Conservation (phyloP, 768 basidiomycete genomes). For the Leccinum barrowsii region DNA sequence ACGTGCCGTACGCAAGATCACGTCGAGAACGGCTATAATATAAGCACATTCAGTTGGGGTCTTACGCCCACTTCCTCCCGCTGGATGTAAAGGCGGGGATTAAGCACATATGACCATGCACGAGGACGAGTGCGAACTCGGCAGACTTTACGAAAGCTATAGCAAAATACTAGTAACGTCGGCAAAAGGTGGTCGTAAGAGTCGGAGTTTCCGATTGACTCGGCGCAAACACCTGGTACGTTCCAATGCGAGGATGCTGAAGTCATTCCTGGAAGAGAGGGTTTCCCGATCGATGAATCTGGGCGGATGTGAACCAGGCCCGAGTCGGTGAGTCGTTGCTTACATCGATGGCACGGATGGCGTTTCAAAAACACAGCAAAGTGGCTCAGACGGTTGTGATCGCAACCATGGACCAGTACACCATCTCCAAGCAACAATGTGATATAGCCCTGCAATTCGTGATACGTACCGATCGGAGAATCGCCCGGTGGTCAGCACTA, state of each 20-base stretch:
- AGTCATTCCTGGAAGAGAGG: not conserved
- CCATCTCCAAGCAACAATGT: not conserved
- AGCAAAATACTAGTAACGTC: not conserved
- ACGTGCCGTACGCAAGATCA: not conserved
- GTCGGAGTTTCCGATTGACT: not conserved
- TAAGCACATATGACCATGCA: not conserved
- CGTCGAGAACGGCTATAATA: not conserved
- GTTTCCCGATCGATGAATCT: constrained; percentile 2
- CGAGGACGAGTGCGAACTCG: not conserved
- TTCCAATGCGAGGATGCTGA: not conserved
- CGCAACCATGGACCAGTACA: not conserved
- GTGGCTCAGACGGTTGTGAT: not conserved
- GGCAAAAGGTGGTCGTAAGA: not conserved
- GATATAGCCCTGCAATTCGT: not conserved
- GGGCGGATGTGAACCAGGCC: not conserved
- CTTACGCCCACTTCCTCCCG: constrained; percentile 38
- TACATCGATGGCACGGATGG: not conserved
- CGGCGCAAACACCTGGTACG: not conserved
- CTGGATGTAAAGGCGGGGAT: not conserved
- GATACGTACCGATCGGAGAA: not conserved
- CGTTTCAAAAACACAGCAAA: constrained; percentile 1
- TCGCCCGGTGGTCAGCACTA: constrained; percentile 12
- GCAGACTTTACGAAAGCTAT: not conserved
- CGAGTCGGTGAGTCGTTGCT: not conserved
- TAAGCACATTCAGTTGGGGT: constrained; percentile 43